Base-by-base conservation (phyloP, 2,329 filamentous ascomycete genomes). In the Neofusicoccum ribis region DNA sequence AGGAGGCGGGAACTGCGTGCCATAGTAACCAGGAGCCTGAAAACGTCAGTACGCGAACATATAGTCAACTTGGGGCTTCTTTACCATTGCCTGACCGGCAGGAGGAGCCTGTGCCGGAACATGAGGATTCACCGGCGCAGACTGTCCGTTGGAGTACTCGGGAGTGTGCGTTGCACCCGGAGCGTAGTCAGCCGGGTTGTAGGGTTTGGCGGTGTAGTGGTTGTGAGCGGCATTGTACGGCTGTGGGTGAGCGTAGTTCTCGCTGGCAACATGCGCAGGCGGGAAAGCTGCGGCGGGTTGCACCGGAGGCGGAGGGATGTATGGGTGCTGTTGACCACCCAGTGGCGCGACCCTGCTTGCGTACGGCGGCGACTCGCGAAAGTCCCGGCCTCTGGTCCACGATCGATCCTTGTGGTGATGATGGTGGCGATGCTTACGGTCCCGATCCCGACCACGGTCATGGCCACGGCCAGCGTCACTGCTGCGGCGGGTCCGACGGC, bases 181-280 rank as follows among this genome's bases (percentile, higher is more conserved):
- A 4, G 27, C 61, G 14, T 64, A 64, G 52, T 76, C 74, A 65
- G 74, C 74, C 41, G 75, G 70, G 54, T 75, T 74, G 68, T 78
- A 78, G 15, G 75, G 72, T 64, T 54, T 58, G 3, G 46, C 34
- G 2, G 37, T 36, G 14, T 65, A 65, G 27, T 52, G 39, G 20
- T 60, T 56, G 37, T 52, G 39, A 43, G 54, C 52, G 0, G 52
- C 41, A 11, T 65, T 65, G 52, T 58, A 54, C 8, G 52, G 63
- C 36, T 65, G 63, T 6, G 54, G 52, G n/a, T 65, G 63, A 6
- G 51, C 52, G 15, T 68, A 72, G 65, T 52, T 44, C 47, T 77
- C 76, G 47, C 74, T 73, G 59, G 73, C 71, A 15, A 68, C 63
- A 44, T 74, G 73, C 46, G 73, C 73, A 44, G 75, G 76, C 66